These are phyloP conservation scores for Solanum megistacrolobum DNA, from an alignment of 257 asterid genomes.

Conservation along the genomic window DNA sequence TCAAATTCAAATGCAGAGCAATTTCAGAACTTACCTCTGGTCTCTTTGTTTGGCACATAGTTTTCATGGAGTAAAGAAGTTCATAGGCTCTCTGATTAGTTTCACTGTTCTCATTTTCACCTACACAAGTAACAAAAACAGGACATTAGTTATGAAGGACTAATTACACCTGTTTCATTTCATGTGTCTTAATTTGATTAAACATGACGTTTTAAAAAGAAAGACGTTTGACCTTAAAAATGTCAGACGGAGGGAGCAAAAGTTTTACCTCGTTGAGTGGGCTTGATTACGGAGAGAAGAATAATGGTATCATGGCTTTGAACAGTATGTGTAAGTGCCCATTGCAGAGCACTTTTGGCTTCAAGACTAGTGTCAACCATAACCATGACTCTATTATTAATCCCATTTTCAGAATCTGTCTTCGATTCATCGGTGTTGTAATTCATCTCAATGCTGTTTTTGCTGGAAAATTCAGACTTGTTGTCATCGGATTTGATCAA, in stretches of 20 bases:
- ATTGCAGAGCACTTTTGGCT: slow-evolving; percentile 68
- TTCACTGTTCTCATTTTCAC: slow-evolving; percentile 22
- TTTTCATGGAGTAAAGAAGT: slow-evolving; percentile 34
- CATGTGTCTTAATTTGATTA: not conserved
- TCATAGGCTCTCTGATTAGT: slow-evolving; percentile 20
- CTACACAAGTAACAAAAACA: slow-evolving; percentile 14
- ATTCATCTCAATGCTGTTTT: slow-evolving; percentile 23
- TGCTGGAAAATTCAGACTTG: slow-evolving; percentile 22
- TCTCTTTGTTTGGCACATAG: slow-evolving; percentile 36
- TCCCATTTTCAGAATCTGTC: slow-evolving; percentile 31
- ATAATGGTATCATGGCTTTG: slow-evolving; percentile 59
- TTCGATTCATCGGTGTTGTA: slow-evolving; percentile 18
- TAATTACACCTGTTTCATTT: not conserved
- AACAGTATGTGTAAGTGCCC: slow-evolving; percentile 82
- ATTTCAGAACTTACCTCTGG: slow-evolving; percentile 44
- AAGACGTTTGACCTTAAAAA: not conserved
- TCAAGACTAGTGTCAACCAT: slow-evolving; percentile 53
- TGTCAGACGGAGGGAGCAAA: not conserved
- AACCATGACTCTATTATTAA: slow-evolving; percentile 79
- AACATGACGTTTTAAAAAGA: not conserved
- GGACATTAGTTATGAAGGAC: not conserved
- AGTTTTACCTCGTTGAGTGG: slow-evolving; percentile 31
- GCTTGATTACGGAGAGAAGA: slow-evolving; percentile 48
- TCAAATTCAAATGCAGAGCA: not conserved
- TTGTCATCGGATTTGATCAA: slow-evolving; percentile 20